Evolutionary conservation across 106 monocot genomes (phyloP).

Genomic region (Phalaenopsis aphrodite): DNA sequence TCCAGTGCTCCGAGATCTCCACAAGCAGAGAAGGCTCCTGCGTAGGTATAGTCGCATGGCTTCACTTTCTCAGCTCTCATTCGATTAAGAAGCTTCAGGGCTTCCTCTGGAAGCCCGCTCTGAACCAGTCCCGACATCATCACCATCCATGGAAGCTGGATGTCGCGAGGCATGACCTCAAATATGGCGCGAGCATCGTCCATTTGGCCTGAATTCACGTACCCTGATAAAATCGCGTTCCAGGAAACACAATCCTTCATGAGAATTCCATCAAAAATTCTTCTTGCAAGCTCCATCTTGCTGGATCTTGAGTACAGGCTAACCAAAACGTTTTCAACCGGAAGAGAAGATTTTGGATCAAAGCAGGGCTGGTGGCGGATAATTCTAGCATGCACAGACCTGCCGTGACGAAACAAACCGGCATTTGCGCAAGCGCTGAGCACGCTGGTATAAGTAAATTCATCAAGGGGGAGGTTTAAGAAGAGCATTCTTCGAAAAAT

Average conservation of each 20-base stretch:
- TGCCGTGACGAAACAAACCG: constrained; percentile 46
- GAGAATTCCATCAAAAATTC: constrained; percentile 51
- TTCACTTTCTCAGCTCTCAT: constrained; percentile 51
- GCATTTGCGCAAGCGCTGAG: constrained; percentile 69
- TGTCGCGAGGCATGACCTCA: constrained; percentile 47
- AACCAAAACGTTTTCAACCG: constrained; percentile 66
- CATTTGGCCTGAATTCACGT: constrained; percentile 28
- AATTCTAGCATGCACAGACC: constrained; percentile 71
- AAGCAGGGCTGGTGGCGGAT: constrained; percentile 39
- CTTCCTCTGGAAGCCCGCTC: constrained; percentile 66
- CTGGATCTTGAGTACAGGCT: constrained; percentile 62
- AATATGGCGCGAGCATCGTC: constrained; percentile 49
- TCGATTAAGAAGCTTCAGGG: constrained; percentile 47
- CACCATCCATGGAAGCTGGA: constrained; percentile 71
- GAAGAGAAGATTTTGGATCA: constrained; percentile 34
- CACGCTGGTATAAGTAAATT: constrained; percentile 85
- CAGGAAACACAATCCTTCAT: constrained; percentile 80
- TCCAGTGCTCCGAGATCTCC: constrained; percentile 60
- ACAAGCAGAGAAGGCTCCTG: constrained; percentile 60
- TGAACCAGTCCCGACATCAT: constrained; percentile 78
- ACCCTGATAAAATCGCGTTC: constrained; percentile 87
- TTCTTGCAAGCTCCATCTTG: constrained; percentile 35
- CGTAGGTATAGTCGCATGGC: constrained; percentile 76
- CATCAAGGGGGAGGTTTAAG: constrained; percentile 42
- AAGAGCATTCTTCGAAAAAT: constrained; percentile 60